These are phyloP conservation scores for Picea abies DNA, from an alignment of 83 land plant species.

Conservation along the genomic window DNA sequence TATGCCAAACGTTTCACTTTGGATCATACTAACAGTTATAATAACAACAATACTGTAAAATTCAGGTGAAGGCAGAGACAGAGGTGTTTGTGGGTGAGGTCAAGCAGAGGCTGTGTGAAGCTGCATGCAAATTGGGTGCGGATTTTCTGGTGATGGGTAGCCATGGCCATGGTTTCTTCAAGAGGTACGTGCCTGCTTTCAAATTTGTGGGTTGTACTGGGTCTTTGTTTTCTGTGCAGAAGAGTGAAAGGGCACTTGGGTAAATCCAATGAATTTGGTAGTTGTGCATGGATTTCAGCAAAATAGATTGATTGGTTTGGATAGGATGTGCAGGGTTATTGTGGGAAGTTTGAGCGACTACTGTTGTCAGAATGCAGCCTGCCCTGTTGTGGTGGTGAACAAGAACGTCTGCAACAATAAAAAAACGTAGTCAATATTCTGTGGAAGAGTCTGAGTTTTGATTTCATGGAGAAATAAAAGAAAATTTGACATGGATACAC, in stretches of 20 bases:
- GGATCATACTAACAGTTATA: too few species aligned
- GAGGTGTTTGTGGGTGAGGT: constrained; percentile 3
- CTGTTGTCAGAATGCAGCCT: constrained; percentile 6
- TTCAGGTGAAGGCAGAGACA: constrained; percentile 8
- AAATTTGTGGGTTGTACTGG: too few species aligned
- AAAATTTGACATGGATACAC: too few species aligned
- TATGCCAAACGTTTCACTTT: too few species aligned
- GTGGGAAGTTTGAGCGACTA: constrained; percentile 1
- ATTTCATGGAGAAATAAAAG: too few species aligned
- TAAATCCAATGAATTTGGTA: too few species aligned
- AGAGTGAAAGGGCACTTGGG: too few species aligned
- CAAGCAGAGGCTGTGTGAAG: constrained; percentile 9
- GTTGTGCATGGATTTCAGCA: too few species aligned
- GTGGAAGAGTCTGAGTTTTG: too few species aligned
- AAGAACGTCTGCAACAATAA: not conserved
- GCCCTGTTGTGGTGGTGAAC: constrained; percentile 11
- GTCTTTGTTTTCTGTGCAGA: too few species aligned
- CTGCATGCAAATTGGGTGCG: not conserved
- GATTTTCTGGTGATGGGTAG: constrained; percentile 7
- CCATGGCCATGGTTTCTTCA: constrained; percentile 6
- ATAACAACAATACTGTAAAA: not conserved
- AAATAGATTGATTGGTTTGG: not conserved
- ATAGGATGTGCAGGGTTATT: not conserved
- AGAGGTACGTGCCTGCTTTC: not conserved
- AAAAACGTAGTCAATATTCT: too few species aligned